Conservation (phyloP, 768 basidiomycete species). For the Tremella fuciformis region DNA sequence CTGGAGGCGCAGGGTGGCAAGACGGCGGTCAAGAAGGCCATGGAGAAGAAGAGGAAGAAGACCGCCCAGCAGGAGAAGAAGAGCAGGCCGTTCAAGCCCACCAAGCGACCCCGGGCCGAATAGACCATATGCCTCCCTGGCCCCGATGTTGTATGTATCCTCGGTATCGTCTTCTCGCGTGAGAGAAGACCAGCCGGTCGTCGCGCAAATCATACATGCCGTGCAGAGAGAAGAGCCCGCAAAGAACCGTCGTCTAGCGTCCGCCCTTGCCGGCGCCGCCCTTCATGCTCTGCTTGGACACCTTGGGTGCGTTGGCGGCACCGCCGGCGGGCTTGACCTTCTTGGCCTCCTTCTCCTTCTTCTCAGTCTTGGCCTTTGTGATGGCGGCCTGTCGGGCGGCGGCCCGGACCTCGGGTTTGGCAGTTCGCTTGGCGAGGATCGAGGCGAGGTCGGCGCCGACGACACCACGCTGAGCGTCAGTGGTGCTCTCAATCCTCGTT, state of each 20-base stretch:
- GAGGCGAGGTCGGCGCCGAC: constrained; percentile 90
- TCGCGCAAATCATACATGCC: too few relatives aligned
- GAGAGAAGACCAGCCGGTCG: too few relatives aligned
- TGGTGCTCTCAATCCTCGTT: neutral
- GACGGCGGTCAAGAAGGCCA: constrained; percentile 75
- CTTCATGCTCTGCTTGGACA: constrained; percentile 96
- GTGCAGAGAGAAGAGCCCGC: too few relatives aligned
- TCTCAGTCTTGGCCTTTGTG: constrained; percentile 89
- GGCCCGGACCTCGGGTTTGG: constrained; percentile 77
- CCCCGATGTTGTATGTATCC: too few relatives aligned
- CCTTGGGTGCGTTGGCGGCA: constrained; percentile 67
- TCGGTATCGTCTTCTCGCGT: too few relatives aligned
- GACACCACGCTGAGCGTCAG: constrained; percentile 75
- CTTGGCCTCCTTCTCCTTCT: constrained; percentile 92
- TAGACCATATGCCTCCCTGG: neutral
- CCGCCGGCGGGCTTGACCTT: constrained; percentile 56
- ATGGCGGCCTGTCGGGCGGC: constrained; percentile 82
- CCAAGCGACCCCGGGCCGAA: constrained; percentile 2
- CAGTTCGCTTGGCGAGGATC: constrained; percentile 88
- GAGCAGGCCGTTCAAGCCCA: constrained; percentile 62
- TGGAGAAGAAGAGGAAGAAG: constrained; percentile 87
- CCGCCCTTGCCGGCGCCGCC: constrained; percentile 56
- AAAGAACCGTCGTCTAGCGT: constrained; percentile 21
- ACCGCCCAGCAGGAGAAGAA: constrained; percentile 83
- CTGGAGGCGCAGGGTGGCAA: constrained; percentile 73